These are phyloP conservation scores for Marasmius fiardii DNA, from an alignment of 1,284 basidiomycete species.

Conservation along the genomic window DNA sequence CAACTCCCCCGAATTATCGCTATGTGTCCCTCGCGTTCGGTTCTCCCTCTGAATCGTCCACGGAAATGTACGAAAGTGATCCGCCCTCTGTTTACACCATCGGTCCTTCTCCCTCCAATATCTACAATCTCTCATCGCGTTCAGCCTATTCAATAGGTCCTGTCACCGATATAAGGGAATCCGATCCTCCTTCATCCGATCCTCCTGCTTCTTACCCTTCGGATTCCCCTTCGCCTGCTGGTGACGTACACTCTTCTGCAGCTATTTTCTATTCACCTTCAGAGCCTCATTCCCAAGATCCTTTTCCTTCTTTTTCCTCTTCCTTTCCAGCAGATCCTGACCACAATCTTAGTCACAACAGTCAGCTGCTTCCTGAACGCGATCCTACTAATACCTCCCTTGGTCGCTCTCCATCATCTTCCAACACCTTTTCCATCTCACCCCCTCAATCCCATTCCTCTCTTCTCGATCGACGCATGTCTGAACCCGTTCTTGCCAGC, in stretches of 20 bases:
- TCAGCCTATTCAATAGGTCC: slow-evolving; percentile 27
- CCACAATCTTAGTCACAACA: slow-evolving; percentile 33
- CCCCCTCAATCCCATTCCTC: slow-evolving; percentile 28
- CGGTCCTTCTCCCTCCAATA: slow-evolving; percentile 14
- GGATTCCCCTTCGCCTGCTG: slow-evolving; percentile 41
- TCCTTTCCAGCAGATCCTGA: slow-evolving; percentile 28
- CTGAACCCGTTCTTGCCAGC: slow-evolving; percentile 48
- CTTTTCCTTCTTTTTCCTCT: slow-evolving; percentile 29
- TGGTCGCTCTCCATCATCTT: slow-evolving; percentile 37
- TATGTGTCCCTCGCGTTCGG: slow-evolving; percentile 28
- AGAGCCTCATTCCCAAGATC: slow-evolving; percentile 41
- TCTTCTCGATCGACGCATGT: slow-evolving; percentile 60
- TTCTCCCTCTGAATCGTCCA: slow-evolving; percentile 23
- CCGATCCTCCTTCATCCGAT: slow-evolving; percentile 24
- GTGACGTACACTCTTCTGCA: slow-evolving; percentile 32
- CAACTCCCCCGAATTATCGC: slow-evolving; percentile 21
- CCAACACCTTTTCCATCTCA: slow-evolving; percentile 18
- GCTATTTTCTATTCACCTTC: slow-evolving; percentile 39
- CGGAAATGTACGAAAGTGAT: slow-evolving; percentile 25
- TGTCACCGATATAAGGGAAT: slow-evolving; percentile 23
- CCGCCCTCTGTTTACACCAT: slow-evolving; percentile 19
- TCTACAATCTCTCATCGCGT: slow-evolving; percentile 18
- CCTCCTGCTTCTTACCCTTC: slow-evolving; percentile 28
- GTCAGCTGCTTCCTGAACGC: slow-evolving; percentile 26
- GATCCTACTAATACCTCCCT: slow-evolving; percentile 28